Conservation (phyloP, 768 basidiomycete species). For the Hemileccinum rubropunctum region DNA sequence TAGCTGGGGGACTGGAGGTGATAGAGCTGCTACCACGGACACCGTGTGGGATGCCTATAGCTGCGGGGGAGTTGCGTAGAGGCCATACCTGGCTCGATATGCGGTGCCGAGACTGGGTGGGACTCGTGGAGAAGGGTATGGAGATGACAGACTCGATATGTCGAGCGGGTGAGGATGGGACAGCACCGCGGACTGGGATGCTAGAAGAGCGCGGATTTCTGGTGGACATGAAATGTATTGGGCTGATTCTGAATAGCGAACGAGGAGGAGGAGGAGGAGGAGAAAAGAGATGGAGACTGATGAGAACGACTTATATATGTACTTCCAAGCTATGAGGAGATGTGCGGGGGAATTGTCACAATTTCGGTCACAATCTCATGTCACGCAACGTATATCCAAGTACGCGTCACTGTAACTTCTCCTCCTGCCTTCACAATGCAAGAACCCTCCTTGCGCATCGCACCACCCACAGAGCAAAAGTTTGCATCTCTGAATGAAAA, state of each 20-base stretch:
- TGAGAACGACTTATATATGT: conserved; percentile 12
- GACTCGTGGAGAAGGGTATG: conserved; percentile 48
- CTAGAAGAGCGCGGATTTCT: conserved; percentile 62
- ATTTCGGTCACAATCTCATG: conserved; percentile 23
- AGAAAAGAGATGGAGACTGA: not conserved
- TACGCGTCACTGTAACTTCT: conserved; percentile 22
- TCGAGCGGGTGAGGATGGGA: conserved; percentile 46
- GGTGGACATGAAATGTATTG: conserved; percentile 36
- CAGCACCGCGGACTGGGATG: conserved; percentile 56
- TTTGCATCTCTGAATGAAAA: conserved; percentile 66
- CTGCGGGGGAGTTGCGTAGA: conserved; percentile 28
- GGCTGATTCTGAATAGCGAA: not conserved
- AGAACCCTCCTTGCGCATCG: conserved; percentile 58
- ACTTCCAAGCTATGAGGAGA: not conserved
- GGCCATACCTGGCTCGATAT: conserved; percentile 34
- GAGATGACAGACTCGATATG: conserved; percentile 65
- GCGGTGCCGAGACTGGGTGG: conserved; percentile 40
- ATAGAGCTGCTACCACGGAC: conserved; percentile 33
- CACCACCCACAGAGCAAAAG: conserved; percentile 54
- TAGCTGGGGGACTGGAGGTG: conserved; percentile 36
- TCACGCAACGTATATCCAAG: conserved; percentile 16
- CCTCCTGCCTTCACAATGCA: conserved; percentile 23
- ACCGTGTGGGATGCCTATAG: conserved; percentile 38
- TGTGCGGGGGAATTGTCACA: conserved; percentile 27
- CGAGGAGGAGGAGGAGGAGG: too few relatives aligned